Conservation (phyloP, 257 asterid genomes). For the Coffea canephora region DNA sequence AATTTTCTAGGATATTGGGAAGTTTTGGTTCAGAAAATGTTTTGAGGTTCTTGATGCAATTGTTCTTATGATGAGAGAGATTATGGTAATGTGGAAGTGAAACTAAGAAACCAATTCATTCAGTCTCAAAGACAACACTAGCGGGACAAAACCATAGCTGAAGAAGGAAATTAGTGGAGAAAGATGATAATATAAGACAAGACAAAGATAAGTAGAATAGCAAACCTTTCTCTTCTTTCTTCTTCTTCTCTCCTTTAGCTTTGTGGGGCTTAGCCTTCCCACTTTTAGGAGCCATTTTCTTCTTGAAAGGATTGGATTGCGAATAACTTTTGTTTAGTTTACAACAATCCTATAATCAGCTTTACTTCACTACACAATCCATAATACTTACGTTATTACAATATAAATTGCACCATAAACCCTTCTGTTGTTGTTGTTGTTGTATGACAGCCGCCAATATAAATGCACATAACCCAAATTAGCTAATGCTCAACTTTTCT, state of each 20-base stretch:
- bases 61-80: background rate
- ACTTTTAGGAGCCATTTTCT: conserved; percentile 65
- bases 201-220: no score
- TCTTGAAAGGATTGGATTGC: background rate
- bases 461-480: background rate
- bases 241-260: conserved; percentile 80
- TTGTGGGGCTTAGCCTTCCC: conserved; percentile 73
- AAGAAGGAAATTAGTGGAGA: background rate
- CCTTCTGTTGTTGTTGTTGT: background rate
- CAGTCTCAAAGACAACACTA: background rate
- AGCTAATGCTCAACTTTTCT: background rate
- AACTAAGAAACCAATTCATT: background rate
- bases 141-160: background rate
- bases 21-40: background rate
- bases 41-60: background rate
- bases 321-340: background rate
- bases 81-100: background rate
- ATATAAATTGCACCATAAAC: background rate
- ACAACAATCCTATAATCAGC: background rate
- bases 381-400: background rate
- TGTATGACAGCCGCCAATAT: background rate
- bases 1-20: background rate
- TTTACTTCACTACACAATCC: background rate
- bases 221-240: conserved; percentile 85
- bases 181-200: conserved; percentile 4